Evolutionary conservation across 2,329 filamentous ascomycete species (phyloP).

Genomic region (Paraconiothyrium brasiliense): DNA sequence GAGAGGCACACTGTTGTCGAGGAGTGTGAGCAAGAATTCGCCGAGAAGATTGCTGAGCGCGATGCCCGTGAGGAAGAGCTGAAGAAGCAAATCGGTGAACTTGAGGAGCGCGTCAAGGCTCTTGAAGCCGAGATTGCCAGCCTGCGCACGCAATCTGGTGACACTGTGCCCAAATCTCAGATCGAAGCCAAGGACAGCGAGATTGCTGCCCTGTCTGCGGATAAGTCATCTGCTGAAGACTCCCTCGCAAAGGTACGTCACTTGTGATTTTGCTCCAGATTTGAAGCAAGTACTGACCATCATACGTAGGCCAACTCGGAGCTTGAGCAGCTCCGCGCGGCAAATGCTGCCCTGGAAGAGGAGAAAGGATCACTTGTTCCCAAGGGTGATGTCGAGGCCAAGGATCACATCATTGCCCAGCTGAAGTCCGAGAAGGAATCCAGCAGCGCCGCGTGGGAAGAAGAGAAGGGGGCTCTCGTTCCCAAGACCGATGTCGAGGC

Average conservation of each 20-base stretch:
- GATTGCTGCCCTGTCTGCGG: constrained; percentile 33
- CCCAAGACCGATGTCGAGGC: constrained; percentile 40
- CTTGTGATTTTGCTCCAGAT: not conserved
- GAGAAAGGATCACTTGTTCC: constrained; percentile 15
- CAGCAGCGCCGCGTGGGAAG: constrained; percentile 28
- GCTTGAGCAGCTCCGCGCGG: constrained; percentile 31
- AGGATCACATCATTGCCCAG: not conserved
- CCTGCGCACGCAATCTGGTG: constrained; percentile 26
- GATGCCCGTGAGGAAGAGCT: constrained; percentile 37
- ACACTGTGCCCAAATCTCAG: constrained; percentile 31
- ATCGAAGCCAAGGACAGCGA: constrained; percentile 42
- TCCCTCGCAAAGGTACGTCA: constrained; percentile 24
- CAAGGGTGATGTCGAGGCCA: not conserved
- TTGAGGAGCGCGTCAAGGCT: constrained; percentile 41
- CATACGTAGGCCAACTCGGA: constrained; percentile 24
- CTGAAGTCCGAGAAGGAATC: constrained; percentile 6
- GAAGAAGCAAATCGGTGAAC: constrained; percentile 36
- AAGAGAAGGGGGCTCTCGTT: constrained; percentile 20
- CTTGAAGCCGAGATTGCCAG: constrained; percentile 37
- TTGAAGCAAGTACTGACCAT: not conserved
- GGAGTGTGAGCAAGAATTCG: constrained; percentile 46
- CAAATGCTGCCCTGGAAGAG: constrained; percentile 24
- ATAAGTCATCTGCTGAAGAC: constrained; percentile 31
- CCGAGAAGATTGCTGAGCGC: constrained; percentile 39
- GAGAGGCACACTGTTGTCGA: constrained; percentile 48